Conservation (phyloP, 2,329 filamentous ascomycete genomes). For the Colletotrichum spinosum region DNA sequence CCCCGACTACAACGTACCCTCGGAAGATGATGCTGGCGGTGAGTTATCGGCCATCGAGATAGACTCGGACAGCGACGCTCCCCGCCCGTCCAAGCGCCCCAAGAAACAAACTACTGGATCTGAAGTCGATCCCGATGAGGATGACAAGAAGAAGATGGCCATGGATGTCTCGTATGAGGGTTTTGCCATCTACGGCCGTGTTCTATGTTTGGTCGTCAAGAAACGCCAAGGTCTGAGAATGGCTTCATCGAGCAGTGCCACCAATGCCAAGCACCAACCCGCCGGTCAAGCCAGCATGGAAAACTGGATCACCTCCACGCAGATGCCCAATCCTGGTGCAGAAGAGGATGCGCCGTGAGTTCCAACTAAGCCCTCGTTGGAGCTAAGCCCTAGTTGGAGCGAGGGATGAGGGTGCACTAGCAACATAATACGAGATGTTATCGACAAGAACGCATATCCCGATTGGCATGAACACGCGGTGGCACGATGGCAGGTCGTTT, state of each 20-base stretch:
- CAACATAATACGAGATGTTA: slow-evolving; percentile 9
- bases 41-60: slow-evolving; percentile 50
- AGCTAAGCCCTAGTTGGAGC: neutral
- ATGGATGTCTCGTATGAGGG: slow-evolving; percentile 93
- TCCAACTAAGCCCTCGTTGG: neutral
- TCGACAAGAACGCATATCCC: neutral
- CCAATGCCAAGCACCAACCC: slow-evolving; percentile 56
- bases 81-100: slow-evolving; percentile 57
- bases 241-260: slow-evolving; percentile 28
- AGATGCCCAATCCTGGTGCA: slow-evolving; percentile 62
- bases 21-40: slow-evolving; percentile 46
- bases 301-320: slow-evolving; percentile 86
- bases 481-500: slow-evolving; percentile 20
- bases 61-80: slow-evolving; percentile 53
- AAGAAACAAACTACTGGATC: slow-evolving; percentile 50
- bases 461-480: slow-evolving; percentile 14
- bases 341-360: slow-evolving; percentile 41
- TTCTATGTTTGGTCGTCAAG: slow-evolving; percentile 89
- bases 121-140: slow-evolving; percentile 51
- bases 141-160: slow-evolving; percentile 91
- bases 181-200: slow-evolving; percentile 94
- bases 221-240: slow-evolving; percentile 71
- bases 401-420: neutral
- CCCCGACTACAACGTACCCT: slow-evolving; percentile 44
- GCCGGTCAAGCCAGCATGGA: slow-evolving; percentile 80